Evolutionary conservation across 192 early-diverging fungal species (phyloP), one percentile per base, ranked within the genome.

Genomic region (Radiomyces spectabilis): DNA sequence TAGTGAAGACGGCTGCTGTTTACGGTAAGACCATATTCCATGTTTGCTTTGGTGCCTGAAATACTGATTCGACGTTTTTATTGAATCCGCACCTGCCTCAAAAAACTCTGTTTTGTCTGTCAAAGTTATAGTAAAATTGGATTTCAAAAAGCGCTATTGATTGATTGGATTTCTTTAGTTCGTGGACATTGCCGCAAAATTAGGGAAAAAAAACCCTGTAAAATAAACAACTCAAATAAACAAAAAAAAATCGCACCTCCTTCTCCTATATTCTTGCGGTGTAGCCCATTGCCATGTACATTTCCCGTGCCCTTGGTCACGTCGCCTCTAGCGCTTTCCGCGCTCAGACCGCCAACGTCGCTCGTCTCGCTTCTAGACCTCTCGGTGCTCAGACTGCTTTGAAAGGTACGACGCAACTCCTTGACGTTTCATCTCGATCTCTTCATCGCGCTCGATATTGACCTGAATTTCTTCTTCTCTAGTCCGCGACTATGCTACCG

Each of bases 401-500:
- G 3, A 52, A 61, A 27, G 46, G 46, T 56, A 51, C 30, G 31
- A 33, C 6, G n/a, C n/a, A n/a, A 49, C 21, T 32, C 4, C 5
- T 45, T 2, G 22, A n/a, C n/a, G n/a, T 37, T 27, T 54, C 13
- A 25, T 18, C 15, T 30, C 5, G 26, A 41, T 31, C 2, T 30
- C 21, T 21, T 26, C 4, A 21, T 26, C 27, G 29, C 2, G 41
- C 26, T 10, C 33, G 26, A 42, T 5, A 26, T 31, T 53, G 16
- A 22, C 42, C 18, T 42, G 12, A 0, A 38, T 57, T 57, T 57
- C 35, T 43, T 24, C 47, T 47, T 42, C 13, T 42, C 2, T 44
- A 45, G 59, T 54, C 50, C 80, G 80, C 65, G 66, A 66, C 75
- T 84, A 82, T 65, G 85, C 83, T 42, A 74, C 85, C 49, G 83